Percentiles rank a stretch among this genome's conserved stretches.
These are phyloP conservation scores for Trichoderma oligosporum DNA, from an alignment of 2,329 filamentous ascomycete species.

Conservation along the genomic window DNA sequence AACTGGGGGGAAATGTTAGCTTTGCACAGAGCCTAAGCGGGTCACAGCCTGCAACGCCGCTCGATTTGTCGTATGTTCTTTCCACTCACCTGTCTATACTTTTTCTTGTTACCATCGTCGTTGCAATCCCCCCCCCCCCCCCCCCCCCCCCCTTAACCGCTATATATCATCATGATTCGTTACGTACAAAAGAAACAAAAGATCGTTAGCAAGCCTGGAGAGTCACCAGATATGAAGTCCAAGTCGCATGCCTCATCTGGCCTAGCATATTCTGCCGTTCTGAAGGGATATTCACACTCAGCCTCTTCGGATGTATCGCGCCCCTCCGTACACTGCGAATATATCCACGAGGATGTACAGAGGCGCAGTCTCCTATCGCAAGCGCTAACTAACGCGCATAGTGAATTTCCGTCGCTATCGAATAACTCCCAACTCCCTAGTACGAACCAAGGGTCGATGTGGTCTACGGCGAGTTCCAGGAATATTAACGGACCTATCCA, in stretches of 20 bases:
- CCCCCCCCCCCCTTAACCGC: neutral
- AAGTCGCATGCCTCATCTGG: conserved; percentile 6
- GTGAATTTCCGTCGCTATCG: conserved; percentile 64
- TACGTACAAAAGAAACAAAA: conserved; percentile 18
- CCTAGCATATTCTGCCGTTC: conserved; percentile 31
- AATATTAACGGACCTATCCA: conserved; percentile 48
- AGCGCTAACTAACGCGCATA: conserved; percentile 29
- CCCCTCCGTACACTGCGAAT: neutral
- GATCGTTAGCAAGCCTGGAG: conserved; percentile 20
- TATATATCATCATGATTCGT: conserved; percentile 10
- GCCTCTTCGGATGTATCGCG: neutral
- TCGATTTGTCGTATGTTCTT: conserved; percentile 62
- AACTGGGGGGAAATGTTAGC: conserved; percentile 58
- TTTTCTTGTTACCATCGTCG: no score
- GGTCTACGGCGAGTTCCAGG: conserved; percentile 49
- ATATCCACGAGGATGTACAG: neutral
- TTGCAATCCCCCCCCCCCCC: neutral
- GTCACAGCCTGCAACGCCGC: conserved; percentile 57
- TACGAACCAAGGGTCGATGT: conserved; percentile 49
- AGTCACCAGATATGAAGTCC: neutral
- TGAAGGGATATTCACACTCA: conserved; percentile 30
- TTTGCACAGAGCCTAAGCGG: conserved; percentile 64
- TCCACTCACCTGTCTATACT: conserved; percentile 15
- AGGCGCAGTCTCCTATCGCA: neutral
- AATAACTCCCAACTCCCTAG: conserved; percentile 55